These are phyloP conservation scores for Senecio squalidus DNA, from an alignment of 140 eudicot genomes.

Conservation along the genomic window DNA sequence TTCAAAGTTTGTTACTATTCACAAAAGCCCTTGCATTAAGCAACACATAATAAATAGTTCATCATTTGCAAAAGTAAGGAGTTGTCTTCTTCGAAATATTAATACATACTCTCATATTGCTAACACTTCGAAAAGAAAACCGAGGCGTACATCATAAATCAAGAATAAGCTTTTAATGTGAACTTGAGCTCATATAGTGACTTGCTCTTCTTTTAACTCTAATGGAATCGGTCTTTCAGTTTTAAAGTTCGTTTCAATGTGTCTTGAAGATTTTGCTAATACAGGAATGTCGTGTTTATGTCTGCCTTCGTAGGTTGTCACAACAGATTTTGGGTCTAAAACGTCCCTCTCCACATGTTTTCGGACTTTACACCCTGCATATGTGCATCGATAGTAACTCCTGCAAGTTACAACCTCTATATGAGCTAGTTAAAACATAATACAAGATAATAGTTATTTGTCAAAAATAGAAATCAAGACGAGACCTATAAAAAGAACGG, in stretches of 20 bases:
- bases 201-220: conserved; percentile 15
- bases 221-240: background rate
- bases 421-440: background rate
- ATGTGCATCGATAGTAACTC: conserved; percentile 29
- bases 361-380: conserved; percentile 25
- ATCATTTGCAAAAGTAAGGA: background rate
- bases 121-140: background rate
- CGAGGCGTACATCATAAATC: background rate
- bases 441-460: background rate
- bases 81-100: background rate
- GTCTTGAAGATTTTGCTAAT: conserved; percentile 10
- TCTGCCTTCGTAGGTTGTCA: conserved; percentile 28
- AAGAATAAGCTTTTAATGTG: background rate
- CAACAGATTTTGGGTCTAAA: conserved; percentile 19
- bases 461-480: background rate
- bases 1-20: too few relatives aligned
- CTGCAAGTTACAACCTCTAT: conserved; percentile 3
- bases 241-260: background rate
- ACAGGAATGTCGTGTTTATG: conserved; percentile 29
- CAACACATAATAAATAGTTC: background rate
- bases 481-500: background rate
- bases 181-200: background rate
- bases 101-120: background rate
- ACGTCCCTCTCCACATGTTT: conserved; percentile 24
- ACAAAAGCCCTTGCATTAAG: too few relatives aligned